Conservation (phyloP, 805 yeast species). For the Myxozyma udenii region DNA sequence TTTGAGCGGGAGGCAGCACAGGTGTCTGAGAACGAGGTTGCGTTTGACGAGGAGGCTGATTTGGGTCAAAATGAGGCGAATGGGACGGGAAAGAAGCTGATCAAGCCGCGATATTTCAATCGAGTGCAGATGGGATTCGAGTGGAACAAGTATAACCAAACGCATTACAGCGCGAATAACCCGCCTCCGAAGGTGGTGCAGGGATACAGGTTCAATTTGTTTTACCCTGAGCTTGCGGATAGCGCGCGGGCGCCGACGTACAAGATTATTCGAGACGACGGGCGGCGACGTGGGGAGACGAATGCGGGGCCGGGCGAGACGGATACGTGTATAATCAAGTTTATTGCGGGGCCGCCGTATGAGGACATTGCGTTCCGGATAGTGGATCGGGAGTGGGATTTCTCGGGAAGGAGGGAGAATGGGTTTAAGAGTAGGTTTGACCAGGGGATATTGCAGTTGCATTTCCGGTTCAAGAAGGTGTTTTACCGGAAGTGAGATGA, state of each 20-base stretch:
- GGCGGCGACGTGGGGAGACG: constrained; percentile 2
- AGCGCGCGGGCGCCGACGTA: constrained; percentile 36
- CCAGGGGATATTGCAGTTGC: constrained; percentile 39
- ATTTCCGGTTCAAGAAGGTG: constrained; percentile 38
- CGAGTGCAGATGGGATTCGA: constrained; percentile 39
- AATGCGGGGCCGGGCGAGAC: constrained; percentile 18
- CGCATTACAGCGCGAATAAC: constrained; percentile 38
- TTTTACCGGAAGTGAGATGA: constrained; percentile 35
- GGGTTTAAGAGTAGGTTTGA: constrained; percentile 38
- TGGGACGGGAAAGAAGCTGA: neutral
- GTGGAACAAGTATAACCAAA: constrained; percentile 40
- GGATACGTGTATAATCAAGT: constrained; percentile 36
- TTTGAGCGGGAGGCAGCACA: constrained; percentile 16
- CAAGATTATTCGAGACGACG: constrained; percentile 31
- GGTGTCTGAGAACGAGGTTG: constrained; percentile 30
- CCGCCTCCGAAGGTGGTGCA: constrained; percentile 41
- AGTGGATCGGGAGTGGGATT: constrained; percentile 40
- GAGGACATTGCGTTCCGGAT: constrained; percentile 39
- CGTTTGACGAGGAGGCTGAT: constrained; percentile 30
- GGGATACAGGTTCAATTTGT: constrained; percentile 41
- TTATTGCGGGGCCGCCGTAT: constrained; percentile 39
- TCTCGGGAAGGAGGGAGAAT: constrained; percentile 30
- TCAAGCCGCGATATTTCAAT: constrained; percentile 36
- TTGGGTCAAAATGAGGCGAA: constrained; percentile 4
- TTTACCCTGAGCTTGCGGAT: constrained; percentile 37